phyloP scores from a whole-genome alignment of 345 rosid species.

The Anacardium occidentale region DNA sequence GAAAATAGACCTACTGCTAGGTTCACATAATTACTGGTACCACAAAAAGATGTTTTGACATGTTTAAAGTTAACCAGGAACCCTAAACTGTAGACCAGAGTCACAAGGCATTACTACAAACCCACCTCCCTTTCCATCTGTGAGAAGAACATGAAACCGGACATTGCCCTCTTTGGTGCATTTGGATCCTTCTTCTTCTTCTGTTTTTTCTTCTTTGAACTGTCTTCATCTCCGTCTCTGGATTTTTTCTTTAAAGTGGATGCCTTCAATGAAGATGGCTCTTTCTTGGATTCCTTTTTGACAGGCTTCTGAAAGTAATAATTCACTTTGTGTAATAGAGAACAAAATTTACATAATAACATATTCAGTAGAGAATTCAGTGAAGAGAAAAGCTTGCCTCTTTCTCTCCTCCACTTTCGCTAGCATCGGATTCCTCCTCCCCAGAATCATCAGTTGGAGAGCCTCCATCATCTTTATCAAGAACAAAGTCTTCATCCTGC shows the following conservation, averaged over 20 bases:
- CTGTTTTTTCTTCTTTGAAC: conserved; percentile 69
- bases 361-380: not conserved
- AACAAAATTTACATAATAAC: not conserved
- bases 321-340: conserved; percentile 10
- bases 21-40: not conserved
- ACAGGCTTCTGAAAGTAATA: conserved; percentile 54
- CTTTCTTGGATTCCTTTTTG: conserved; percentile 69
- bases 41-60: not conserved
- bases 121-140: conserved; percentile 84
- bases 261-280: conserved; percentile 58
- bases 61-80: not conserved
- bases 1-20: not conserved
- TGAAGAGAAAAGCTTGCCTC: conserved; percentile 52
- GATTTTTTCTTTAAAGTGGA: conserved; percentile 62
- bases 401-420: conserved; percentile 66
- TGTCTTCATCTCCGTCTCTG: conserved; percentile 62
- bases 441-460: conserved; percentile 99
- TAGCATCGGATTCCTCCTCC: conserved; percentile 67
- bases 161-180: conserved; percentile 82
- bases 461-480: conserved; percentile 81
- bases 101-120: not conserved
- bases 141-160: conserved; percentile 75
- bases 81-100: not conserved
- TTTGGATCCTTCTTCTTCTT: conserved; percentile 96
- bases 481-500: conserved; percentile 94